phyloP scores from a whole-genome alignment of 73 alveolate species.

The Paramecium biaurelia region DNA sequence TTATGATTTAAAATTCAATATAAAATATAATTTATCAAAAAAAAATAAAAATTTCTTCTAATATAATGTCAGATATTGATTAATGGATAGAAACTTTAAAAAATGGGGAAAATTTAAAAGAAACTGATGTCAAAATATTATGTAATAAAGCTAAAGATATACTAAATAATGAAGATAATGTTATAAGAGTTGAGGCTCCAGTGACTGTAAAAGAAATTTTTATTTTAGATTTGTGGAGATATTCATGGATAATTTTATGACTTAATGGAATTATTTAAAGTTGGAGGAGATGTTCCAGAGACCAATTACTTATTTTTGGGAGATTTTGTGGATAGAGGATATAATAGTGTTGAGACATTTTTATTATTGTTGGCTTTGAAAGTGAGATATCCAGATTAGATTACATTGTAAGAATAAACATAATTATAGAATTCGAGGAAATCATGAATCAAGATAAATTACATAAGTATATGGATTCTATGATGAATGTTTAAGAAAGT shows the following conservation, averaged over 20 bases:
- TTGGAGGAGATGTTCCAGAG: conserved; percentile 93
- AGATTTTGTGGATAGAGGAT: conserved; percentile 94
- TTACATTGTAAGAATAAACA: background rate
- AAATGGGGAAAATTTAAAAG: conserved; percentile 76
- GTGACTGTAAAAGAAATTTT: conserved; percentile 78
- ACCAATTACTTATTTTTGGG: conserved; percentile 94
- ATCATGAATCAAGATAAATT: conserved; percentile 83
- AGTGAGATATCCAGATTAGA: conserved; percentile 58
- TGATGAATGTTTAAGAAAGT: conserved; percentile 94
- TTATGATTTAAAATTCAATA: background rate
- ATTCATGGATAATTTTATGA: conserved; percentile 88
- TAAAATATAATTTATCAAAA: background rate
- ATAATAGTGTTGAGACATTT: conserved; percentile 89
- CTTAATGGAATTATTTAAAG: conserved; percentile 84
- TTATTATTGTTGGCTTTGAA: conserved; percentile 86
- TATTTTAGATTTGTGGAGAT: conserved; percentile 79
- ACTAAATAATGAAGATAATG: conserved; percentile 72
- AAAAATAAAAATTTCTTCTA: background rate
- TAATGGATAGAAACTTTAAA: conserved; percentile 75
- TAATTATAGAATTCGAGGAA: conserved; percentile 73
- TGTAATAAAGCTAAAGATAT: conserved; percentile 92
- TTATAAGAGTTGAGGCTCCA: conserved; percentile 72
- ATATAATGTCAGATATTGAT: conserved; percentile 65
- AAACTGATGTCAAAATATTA: conserved; percentile 77
- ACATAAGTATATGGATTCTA: conserved; percentile 91